Conservation (phyloP, 2,329 filamentous ascomycete genomes). For the Aschersonia sp. region DNA sequence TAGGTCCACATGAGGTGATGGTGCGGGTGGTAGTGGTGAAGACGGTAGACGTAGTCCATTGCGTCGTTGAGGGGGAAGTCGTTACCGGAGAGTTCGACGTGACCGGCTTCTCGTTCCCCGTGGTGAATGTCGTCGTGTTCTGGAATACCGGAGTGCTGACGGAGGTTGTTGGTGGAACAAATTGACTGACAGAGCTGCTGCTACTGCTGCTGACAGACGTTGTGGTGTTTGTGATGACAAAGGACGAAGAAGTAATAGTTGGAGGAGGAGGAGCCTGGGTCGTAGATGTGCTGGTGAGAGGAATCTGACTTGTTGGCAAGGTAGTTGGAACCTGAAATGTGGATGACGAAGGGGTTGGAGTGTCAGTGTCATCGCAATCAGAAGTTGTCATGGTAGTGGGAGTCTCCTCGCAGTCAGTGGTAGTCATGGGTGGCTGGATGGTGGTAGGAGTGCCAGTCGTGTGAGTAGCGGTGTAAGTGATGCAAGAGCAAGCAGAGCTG, state of each 20-base stretch:
- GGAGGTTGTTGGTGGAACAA: neutral
- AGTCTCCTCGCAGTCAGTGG: neutral
- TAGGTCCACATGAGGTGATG: conserved; percentile 14
- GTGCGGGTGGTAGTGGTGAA: conserved; percentile 14
- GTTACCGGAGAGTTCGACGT: conserved; percentile 1
- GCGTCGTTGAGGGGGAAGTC: neutral
- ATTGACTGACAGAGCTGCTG: too few species aligned
- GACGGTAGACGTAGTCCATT: conserved; percentile 17
- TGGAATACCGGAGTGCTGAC: neutral
- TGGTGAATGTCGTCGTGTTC: neutral
- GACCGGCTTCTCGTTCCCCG: neutral
- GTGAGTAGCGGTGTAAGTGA: conserved; percentile 19
- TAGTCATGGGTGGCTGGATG: neutral
- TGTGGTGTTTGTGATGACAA: too few species aligned
- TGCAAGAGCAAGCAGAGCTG: conserved; percentile 22
- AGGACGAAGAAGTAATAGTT: neutral
- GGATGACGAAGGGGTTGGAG: too few species aligned
- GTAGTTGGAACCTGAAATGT: too few species aligned
- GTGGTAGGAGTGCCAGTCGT: conserved; percentile 4
- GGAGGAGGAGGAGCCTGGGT: neutral
- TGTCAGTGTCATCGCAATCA: too few species aligned
- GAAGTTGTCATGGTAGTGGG: too few species aligned
- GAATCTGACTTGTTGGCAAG: neutral
- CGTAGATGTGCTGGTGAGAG: conserved; percentile 4
- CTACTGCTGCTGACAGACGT: too few species aligned